Evolutionary conservation across 2,329 filamentous ascomycete species (phyloP).

Genomic region (Pochonia chlamydosporia): DNA sequence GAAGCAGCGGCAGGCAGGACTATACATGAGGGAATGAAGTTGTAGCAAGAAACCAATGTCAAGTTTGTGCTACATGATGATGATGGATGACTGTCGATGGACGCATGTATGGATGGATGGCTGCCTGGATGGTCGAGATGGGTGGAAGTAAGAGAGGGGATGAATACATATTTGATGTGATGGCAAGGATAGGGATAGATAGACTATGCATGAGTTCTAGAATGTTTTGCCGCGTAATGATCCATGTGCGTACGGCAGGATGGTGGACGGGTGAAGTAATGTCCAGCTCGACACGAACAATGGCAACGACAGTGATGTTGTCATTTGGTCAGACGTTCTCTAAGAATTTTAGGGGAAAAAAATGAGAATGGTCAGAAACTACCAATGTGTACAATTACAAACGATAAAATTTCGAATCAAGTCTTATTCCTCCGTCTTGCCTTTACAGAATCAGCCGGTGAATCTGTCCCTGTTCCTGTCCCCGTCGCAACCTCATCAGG

Average conservation of each 20-base stretch:
- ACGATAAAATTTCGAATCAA: no score
- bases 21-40: not conserved
- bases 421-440: not conserved
- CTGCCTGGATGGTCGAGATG: no score
- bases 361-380: not conserved
- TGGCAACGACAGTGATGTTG: no score
- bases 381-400: not conserved
- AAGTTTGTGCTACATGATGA: not conserved
- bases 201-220: conserved; percentile 13
- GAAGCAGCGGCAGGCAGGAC: no score
- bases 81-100: no score
- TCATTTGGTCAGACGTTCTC: no score
- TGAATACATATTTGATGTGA: not conserved
- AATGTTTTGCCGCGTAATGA: no score
- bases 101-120: no score
- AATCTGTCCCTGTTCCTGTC: not conserved
- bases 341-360: not conserved
- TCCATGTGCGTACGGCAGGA: no score
- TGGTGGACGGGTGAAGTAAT: no score
- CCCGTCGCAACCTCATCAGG: not conserved
- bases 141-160: not conserved
- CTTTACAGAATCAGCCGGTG: conserved; percentile 5
- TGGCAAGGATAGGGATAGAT: conserved; percentile 10
- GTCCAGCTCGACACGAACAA: no score
- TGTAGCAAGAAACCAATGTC: not conserved